A percentile compares a stretch with the other conserved stretches of the same genome.
Evolutionary conservation across 2,329 filamentous ascomycete genomes (phyloP).

Genomic region (Colletotrichum paranaense): DNA sequence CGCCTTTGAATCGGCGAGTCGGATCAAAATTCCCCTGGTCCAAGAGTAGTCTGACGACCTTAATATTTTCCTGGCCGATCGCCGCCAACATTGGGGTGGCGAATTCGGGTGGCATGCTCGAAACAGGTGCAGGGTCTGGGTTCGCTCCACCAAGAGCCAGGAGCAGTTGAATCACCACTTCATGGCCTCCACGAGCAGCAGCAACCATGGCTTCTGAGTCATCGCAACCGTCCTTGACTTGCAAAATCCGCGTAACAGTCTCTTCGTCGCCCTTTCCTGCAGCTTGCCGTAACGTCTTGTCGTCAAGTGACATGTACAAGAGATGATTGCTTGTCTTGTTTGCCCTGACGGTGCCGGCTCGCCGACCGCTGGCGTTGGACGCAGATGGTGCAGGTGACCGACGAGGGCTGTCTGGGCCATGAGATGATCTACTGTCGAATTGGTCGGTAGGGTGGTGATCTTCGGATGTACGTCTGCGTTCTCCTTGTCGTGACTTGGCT

Average conservation of each 20-base stretch:
- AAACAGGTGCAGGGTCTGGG: conserved; percentile 75
- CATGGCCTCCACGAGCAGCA: conserved; percentile 91
- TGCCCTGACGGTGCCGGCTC: conserved; percentile 66
- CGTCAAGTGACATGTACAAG: conserved; percentile 72
- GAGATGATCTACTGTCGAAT: conserved; percentile 61
- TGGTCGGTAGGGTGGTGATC: conserved; percentile 63
- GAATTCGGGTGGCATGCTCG: conserved; percentile 72
- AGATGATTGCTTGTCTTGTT: conserved; percentile 74
- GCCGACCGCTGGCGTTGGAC: conserved; percentile 54
- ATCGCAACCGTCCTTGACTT: conserved; percentile 70
- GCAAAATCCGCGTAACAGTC: conserved; percentile 69
- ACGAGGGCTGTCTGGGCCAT: conserved; percentile 68
- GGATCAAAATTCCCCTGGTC: conserved; percentile 85
- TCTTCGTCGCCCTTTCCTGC: conserved; percentile 71
- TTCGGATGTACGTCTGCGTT: conserved; percentile 67
- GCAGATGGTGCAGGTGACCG: conserved; percentile 62
- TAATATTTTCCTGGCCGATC: conserved; percentile 88
- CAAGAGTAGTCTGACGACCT: conserved; percentile 84
- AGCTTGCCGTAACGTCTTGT: conserved; percentile 70
- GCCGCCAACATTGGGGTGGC: conserved; percentile 94
- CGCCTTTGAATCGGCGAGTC: conserved; percentile 78
- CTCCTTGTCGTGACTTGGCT: conserved; percentile 66
- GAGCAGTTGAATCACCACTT: conserved; percentile 84
- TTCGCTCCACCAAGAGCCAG: conserved; percentile 74
- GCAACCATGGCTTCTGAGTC: conserved; percentile 91